Evolutionary conservation across 2,329 filamentous ascomycete genomes (phyloP), one percentile per base, ranked within the genome.

Genomic region (Cryoendolithus antarcticus): DNA sequence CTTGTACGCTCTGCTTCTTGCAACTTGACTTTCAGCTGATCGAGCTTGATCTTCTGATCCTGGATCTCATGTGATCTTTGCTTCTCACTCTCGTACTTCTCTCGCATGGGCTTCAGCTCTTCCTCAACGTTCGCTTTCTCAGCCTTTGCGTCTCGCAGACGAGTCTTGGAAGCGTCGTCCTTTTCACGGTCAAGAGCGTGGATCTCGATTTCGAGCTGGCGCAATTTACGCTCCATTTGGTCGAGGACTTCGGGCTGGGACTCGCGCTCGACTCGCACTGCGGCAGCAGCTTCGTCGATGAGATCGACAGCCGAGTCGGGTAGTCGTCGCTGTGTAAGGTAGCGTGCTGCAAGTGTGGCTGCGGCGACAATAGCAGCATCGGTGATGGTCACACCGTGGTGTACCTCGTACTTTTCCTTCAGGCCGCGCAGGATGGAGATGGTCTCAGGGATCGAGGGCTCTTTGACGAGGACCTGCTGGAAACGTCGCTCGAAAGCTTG

Each of bases 401-500:
- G 91, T 36, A 93, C 85, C 65, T 98, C 91, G 64, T 96, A 98
- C 60, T 86, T 86, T 61, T 96, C 89, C 69, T 96, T 98, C 47
- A 98, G 69, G 57, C 91, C 91, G 71, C 91, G 85, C n/a, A 98
- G 79, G 55, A 98, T 98, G 13, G 91, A 98, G 46, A 98, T 77
- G 10, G 91, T 96, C 65, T 98, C 91, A 1, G 76, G 62, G 35
- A 96, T 80, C 5, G 77, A 72, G 2, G 91, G 91, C 59, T 98
- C 91, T 66, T 95, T 95, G 60, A 96, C 89, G 33, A 98, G 64
- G 30, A 98, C 91, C 63, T 98, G 91, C 62, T 98, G 91, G 73
- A 98, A 98, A 62, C 91, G 84, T 63, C 91, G 85, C 64, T 98
- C 91, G 59, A 98, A 98, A 34, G 91, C 91, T 34, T 86, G 83